Evolutionary conservation across 2,329 filamentous ascomycete species (phyloP).

Genomic region (Cephalotrichum gorgonifer): DNA sequence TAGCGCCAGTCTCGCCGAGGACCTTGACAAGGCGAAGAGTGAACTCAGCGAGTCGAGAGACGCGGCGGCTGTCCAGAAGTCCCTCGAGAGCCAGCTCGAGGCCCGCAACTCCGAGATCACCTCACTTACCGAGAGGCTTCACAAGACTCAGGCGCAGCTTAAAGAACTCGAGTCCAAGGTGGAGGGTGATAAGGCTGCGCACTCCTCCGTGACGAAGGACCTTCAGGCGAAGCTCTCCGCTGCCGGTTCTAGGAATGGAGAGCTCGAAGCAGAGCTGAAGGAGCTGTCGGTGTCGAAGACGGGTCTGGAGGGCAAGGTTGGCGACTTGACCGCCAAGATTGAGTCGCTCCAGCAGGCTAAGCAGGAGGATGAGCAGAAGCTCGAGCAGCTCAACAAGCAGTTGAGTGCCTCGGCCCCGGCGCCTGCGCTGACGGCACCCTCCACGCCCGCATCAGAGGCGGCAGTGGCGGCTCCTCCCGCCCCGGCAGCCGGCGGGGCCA

Average conservation of each 20-base stretch:
- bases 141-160: constrained; percentile 31
- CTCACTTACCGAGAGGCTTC: constrained; percentile 37
- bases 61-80: constrained; percentile 25
- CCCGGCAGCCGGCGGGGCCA: constrained; percentile 17
- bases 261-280: constrained; percentile 30
- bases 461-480: constrained; percentile 17
- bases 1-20: constrained; percentile 53
- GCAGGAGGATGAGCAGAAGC: constrained; percentile 27
- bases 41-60: constrained; percentile 45
- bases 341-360: constrained; percentile 26
- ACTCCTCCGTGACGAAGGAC: constrained; percentile 22
- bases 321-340: constrained; percentile 33
- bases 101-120: constrained; percentile 37
- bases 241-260: constrained; percentile 19
- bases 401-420: constrained; percentile 13
- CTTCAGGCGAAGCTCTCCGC: constrained; percentile 22
- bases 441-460: constrained; percentile 14
- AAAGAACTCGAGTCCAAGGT: constrained; percentile 29
- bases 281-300: constrained; percentile 27
- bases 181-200: constrained; percentile 17
- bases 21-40: constrained; percentile 55
- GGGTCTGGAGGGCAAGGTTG: constrained; percentile 16
- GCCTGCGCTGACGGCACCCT: constrained; percentile 10
- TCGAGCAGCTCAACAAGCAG: constrained; percentile 28
- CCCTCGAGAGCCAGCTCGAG: constrained; percentile 39